Percentiles rank a stretch among this genome's conserved stretches.
These are phyloP conservation scores for Tricladium varicosporioides DNA, from an alignment of 2,329 filamentous ascomycete genomes.

Conservation along the genomic window DNA sequence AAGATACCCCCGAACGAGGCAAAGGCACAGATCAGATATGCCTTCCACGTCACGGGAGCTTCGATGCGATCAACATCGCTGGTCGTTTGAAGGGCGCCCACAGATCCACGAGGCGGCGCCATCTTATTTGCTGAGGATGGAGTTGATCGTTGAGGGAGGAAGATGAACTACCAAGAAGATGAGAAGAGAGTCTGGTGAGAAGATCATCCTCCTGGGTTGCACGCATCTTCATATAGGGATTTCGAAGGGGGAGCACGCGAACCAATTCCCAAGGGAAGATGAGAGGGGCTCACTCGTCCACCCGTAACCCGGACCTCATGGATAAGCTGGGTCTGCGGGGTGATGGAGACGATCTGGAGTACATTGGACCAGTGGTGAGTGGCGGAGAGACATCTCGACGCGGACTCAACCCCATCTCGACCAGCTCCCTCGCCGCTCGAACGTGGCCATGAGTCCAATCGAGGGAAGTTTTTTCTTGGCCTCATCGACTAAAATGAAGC, in stretches of 20 bases:
- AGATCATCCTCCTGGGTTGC: not conserved
- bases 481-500: not conserved
- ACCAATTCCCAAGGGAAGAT: not conserved
- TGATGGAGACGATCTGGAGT: not conserved
- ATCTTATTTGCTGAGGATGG: too few species aligned
- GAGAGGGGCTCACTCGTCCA: not conserved
- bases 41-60: slow-evolving; percentile 66
- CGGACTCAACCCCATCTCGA: too few species aligned
- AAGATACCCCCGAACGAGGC: slow-evolving; percentile 60
- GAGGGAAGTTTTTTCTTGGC: not conserved
- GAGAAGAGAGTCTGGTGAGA: not conserved
- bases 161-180: not conserved
- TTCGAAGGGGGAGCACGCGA: not conserved
- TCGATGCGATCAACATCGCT: slow-evolving; percentile 58
- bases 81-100: slow-evolving; percentile 19
- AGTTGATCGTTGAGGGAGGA: not conserved
- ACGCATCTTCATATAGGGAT: not conserved
- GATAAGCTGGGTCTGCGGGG: not conserved
- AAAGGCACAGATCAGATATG: slow-evolving; percentile 67
- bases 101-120: too few species aligned
- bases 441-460: not conserved
- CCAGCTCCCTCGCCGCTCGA: too few species aligned
- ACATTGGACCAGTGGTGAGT: not conserved
- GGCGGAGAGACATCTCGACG: too few species aligned
- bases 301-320: not conserved